Conservation (phyloP, 164 flowering plant genomes). For the Magnolia sinica region DNA sequence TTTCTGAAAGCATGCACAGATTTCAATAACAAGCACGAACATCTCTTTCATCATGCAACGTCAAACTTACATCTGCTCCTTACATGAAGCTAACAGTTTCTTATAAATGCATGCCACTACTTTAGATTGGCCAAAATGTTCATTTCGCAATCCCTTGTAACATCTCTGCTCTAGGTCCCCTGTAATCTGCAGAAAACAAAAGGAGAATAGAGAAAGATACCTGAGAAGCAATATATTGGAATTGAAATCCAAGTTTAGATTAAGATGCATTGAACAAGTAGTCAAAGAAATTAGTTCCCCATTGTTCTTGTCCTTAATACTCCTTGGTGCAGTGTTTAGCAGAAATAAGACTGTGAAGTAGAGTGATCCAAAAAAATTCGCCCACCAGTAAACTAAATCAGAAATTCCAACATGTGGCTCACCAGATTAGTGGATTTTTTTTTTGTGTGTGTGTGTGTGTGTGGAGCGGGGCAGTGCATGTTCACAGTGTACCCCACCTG, state of each 20-base stretch:
- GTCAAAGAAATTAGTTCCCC: background rate
- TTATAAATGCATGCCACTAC: constrained; percentile 69
- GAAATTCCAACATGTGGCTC: background rate
- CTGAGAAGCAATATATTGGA: background rate
- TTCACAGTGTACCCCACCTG: background rate
- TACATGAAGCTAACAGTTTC: constrained; percentile 35
- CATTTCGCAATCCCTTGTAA: constrained; percentile 77
- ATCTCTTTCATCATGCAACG: background rate
- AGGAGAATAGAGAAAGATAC: background rate
- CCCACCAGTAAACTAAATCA: no score
- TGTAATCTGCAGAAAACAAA: constrained; percentile 48
- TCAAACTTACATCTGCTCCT: constrained; percentile 16
- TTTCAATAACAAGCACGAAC: background rate
- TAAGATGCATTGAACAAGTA: background rate
- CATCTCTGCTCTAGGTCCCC: constrained; percentile 74
- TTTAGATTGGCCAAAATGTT: constrained; percentile 59
- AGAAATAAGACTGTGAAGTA: background rate
- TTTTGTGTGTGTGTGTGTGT: no score
- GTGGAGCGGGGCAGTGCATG: background rate
- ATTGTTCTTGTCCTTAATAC: background rate
- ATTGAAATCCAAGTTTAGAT: background rate
- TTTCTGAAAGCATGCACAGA: background rate
- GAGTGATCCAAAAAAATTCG: background rate
- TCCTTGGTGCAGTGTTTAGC: background rate
- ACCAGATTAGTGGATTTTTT: background rate